Percentiles rank a stretch among this genome's conserved stretches.
These are phyloP conservation scores for Paramecium primaurelia DNA, from an alignment of 73 alveolate genomes.

Conservation along the genomic window DNA sequence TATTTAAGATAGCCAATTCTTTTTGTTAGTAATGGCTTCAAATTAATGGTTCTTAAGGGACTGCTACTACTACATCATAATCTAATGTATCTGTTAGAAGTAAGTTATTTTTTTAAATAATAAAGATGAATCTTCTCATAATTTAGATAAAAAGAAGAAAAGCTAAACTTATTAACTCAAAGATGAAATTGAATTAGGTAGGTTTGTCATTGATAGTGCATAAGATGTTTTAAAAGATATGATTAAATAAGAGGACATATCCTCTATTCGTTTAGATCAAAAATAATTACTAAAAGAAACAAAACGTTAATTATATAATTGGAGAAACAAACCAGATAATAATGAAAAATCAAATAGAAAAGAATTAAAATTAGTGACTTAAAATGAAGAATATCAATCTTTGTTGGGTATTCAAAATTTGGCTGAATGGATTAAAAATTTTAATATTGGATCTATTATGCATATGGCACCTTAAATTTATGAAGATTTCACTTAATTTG, in stretches of 20 bases:
- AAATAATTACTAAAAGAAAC: constrained; percentile 47
- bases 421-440: constrained; percentile 57
- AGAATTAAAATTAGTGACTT: constrained; percentile 6
- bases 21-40: background rate
- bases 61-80: constrained; percentile 9
- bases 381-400: constrained; percentile 56
- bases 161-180: background rate
- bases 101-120: background rate
- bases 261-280: background rate
- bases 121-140: background rate
- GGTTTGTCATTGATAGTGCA: constrained; percentile 31
- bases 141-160: background rate
- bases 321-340: constrained; percentile 61
- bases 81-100: background rate
- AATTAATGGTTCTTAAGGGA: background rate
- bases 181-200: constrained; percentile 50
- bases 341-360: constrained; percentile 53
- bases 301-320: constrained; percentile 31
- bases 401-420: constrained; percentile 43
- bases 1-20: background rate
- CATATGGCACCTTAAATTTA: constrained; percentile 52
- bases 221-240: constrained; percentile 24
- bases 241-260: constrained; percentile 31
- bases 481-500: constrained; percentile 49
- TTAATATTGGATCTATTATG: constrained; percentile 61